phyloP scores from a whole-genome alignment of 1,139 yeast genomes.

The Torulaspora pretoriensis region DNA sequence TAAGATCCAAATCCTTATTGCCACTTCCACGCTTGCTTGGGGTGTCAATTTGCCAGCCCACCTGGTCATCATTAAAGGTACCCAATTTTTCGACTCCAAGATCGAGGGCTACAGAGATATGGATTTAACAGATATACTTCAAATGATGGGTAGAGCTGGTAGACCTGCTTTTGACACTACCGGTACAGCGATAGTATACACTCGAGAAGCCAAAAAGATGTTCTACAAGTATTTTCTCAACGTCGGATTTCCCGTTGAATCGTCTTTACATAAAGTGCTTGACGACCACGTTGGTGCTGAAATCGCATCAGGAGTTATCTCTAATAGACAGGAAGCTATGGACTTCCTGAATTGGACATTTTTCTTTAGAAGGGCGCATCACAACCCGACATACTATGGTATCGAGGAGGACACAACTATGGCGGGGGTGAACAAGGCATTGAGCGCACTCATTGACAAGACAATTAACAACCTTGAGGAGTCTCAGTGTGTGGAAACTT shows the following conservation, averaged over 20 bases:
- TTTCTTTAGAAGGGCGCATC: constrained; percentile 86
- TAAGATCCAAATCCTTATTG: constrained; percentile 83
- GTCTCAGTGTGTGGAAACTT: constrained; percentile 62
- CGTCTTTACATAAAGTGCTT: constrained; percentile 85
- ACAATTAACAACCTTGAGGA: constrained; percentile 65
- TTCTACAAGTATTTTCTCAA: constrained; percentile 93
- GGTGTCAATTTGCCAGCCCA: constrained; percentile 63
- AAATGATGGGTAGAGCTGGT: constrained; percentile 76
- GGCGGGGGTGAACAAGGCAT: constrained; percentile 64
- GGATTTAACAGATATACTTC: constrained; percentile 71
- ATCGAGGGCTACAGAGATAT: constrained; percentile 53
- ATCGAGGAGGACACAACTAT: constrained; percentile 60
- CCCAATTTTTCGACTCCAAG: constrained; percentile 44
- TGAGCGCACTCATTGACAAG: constrained; percentile 67
- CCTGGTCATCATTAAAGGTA: constrained; percentile 55
- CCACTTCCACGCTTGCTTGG: constrained; percentile 87
- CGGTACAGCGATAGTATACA: constrained; percentile 91
- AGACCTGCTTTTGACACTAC: constrained; percentile 95
- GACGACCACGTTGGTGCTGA: constrained; percentile 98
- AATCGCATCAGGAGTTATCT: constrained; percentile 81
- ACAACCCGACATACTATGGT: constrained; percentile 93
- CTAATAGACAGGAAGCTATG: constrained; percentile 79
- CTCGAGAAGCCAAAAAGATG: constrained; percentile 85
- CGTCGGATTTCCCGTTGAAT: constrained; percentile 96
- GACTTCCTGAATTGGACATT: constrained; percentile 95